Evolutionary conservation across 306 rosid species (phyloP).

Genomic region (barrel medic (Medicago truncatula)): MtrunA17r5.0-ANR NC_053043.1:738501-739000

Average conservation of each 20-base stretch:
- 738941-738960: neutral
- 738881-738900: too few species aligned
- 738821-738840: too few species aligned
- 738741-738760: neutral
- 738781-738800: too few species aligned
- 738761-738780: too few species aligned
- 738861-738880: too few species aligned
- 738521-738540: conserved; percentile 25
- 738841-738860: too few species aligned
- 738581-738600: conserved; percentile 40
- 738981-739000: conserved; percentile 19
- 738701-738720: conserved; percentile 12
- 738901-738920: too few species aligned
- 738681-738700: conserved; percentile 44
- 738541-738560: neutral
- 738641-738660: neutral
- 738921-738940: neutral
- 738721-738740: neutral
- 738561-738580: conserved; percentile 26
- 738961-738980: neutral
- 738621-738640: neutral
- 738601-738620: neutral
- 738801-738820: too few species aligned
- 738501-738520: neutral
- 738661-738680: neutral